Evolutionary conservation across 148 eudicot genomes (phyloP).

Genomic region (Fallopia convolvulus): DNA sequence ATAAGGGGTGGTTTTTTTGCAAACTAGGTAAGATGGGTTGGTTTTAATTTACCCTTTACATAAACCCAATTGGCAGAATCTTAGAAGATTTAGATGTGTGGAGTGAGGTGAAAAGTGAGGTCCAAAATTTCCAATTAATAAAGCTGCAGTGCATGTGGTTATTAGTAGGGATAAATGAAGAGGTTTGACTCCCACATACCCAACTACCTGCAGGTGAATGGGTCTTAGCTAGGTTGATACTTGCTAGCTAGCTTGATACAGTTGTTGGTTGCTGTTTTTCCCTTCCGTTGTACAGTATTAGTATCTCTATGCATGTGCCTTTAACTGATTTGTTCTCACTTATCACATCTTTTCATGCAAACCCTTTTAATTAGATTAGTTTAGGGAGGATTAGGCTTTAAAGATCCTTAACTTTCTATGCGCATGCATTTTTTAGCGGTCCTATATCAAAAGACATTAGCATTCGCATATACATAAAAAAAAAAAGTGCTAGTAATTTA

Average conservation of each 20-base stretch:
- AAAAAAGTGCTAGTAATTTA: too few species aligned
- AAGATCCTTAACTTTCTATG: constrained; percentile 3
- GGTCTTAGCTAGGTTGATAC: too few species aligned
- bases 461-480: too few species aligned
- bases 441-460: too few species aligned
- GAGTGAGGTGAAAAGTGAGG: not conserved
- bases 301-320: not conserved
- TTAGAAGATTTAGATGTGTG: not conserved
- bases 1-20: too few species aligned
- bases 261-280: not conserved
- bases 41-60: too few species aligned
- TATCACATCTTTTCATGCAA: not conserved
- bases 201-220: too few species aligned
- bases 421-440: not conserved
- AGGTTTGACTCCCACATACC: not conserved
- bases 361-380: not conserved
- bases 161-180: not conserved
- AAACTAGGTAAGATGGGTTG: too few species aligned
- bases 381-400: not conserved
- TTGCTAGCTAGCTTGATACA: too few species aligned
- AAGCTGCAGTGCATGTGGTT: not conserved
- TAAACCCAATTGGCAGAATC: not conserved
- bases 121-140: not conserved
- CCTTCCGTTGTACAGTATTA: not conserved
- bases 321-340: not conserved